These are phyloP conservation scores for Yamadazyma membranifaciens DNA, from an alignment of 1,139 yeast genomes.

Conservation along the genomic window DNA sequence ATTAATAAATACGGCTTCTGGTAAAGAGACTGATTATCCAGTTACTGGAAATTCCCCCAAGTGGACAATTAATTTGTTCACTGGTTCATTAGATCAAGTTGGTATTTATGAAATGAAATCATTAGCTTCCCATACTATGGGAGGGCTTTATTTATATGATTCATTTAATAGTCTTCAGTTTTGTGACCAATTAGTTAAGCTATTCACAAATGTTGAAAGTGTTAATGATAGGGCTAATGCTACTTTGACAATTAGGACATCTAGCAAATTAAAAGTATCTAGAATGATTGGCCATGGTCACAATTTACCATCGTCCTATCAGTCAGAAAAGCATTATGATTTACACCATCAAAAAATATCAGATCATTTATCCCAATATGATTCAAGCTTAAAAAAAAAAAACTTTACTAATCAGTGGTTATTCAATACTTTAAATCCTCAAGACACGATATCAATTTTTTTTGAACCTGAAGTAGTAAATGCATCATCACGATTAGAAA, in stretches of 20 bases:
- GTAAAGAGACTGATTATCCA: constrained; percentile 26
- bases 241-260: constrained; percentile 30
- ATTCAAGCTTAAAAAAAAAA: constrained; percentile 28
- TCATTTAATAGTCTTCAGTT: constrained; percentile 26
- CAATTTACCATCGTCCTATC: constrained; percentile 35
- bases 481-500: constrained; percentile 19
- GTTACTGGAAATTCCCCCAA: constrained; percentile 20
- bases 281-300: constrained; percentile 29
- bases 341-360: constrained; percentile 32
- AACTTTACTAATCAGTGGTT: constrained; percentile 38
- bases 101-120: constrained; percentile 42
- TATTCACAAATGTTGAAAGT: not conserved
- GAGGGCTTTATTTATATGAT: constrained; percentile 26
- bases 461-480: constrained; percentile 33
- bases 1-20: constrained; percentile 17
- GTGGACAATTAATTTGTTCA: constrained; percentile 31
- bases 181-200: constrained; percentile 4
- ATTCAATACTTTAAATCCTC: constrained; percentile 21
- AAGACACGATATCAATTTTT: constrained; percentile 28
- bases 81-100: constrained; percentile 41
- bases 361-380: constrained; percentile 32
- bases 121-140: constrained; percentile 29
- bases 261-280: constrained; percentile 29
- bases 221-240: constrained; percentile 11
- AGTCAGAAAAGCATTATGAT: constrained; percentile 20